Percentiles rank a stretch among this genome's conserved stretches.
These are phyloP conservation scores for Botryotinia calthae DNA, from an alignment of 2,329 filamentous ascomycete genomes.

Conservation along the genomic window DNA sequence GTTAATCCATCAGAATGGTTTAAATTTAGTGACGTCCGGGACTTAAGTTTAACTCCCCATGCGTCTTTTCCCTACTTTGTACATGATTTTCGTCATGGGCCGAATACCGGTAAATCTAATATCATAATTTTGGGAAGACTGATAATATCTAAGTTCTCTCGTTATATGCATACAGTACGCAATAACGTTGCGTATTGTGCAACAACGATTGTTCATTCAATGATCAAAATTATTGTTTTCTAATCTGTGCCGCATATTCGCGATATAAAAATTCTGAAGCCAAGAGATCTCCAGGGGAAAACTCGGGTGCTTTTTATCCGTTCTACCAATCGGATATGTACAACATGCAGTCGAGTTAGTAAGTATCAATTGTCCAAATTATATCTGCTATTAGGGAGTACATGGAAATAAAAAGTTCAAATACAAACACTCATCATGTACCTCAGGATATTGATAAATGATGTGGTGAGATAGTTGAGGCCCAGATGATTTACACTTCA, in stretches of 20 bases:
- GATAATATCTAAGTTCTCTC: not conserved
- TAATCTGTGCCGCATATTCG: not conserved
- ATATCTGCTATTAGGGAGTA: not conserved
- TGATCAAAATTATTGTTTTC: not conserved
- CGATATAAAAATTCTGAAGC: not conserved
- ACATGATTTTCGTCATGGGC: not conserved
- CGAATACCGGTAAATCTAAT: not conserved
- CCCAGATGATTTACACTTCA: not conserved
- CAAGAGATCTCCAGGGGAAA: not conserved
- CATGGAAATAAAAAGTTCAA: not conserved
- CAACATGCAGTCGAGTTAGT: not conserved
- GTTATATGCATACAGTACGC: not conserved
- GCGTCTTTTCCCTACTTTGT: not conserved
- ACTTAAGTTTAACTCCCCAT: not conserved
- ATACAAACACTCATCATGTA: not conserved
- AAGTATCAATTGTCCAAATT: too few relatives aligned
- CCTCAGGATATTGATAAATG: not conserved
- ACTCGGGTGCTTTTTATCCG: not conserved
- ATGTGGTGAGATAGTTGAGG: not conserved
- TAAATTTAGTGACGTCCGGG: not conserved
- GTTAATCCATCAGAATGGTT: not conserved
- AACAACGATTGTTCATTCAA: not conserved
- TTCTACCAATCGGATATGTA: not conserved
- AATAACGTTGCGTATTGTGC: not conserved
- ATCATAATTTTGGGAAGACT: not conserved